phyloP scores from a whole-genome alignment of 495 filamentous ascomycete species.

The Hypoxylon fragiforme region DNA sequence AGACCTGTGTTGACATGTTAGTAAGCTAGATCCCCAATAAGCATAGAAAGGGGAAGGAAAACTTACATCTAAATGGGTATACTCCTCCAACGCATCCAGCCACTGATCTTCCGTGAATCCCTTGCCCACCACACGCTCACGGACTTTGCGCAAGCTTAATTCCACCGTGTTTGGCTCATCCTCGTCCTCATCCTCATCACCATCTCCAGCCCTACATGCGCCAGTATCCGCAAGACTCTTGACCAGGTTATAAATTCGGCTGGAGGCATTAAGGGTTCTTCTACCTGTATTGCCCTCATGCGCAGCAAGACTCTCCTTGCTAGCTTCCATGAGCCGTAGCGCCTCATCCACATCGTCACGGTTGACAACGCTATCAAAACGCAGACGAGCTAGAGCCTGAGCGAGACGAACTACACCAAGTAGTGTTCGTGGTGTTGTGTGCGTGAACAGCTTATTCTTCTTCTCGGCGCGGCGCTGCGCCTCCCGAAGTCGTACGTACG shows the following conservation, averaged over 20 bases:
- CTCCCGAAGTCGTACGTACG: conserved; percentile 89
- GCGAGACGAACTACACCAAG: conserved; percentile 90
- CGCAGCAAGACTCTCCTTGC: conserved; percentile 77
- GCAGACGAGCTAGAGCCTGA: conserved; percentile 91
- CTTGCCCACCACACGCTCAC: conserved; percentile 89
- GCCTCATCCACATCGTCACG: conserved; percentile 96
- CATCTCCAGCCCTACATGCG: conserved; percentile 66
- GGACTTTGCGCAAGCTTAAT: conserved; percentile 80
- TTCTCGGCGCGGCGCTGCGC: conserved; percentile 87
- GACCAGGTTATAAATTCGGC: conserved; percentile 92
- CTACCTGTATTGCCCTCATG: conserved; percentile 59
- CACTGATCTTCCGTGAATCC: conserved; percentile 96
- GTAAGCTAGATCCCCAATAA: conserved; percentile 26
- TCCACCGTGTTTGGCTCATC: conserved; percentile 59
- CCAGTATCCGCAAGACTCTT: conserved; percentile 81
- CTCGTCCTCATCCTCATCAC: conserved; percentile 15
- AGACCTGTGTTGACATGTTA: conserved; percentile 62
- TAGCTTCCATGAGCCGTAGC: conserved; percentile 84
- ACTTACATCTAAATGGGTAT: conserved; percentile 84
- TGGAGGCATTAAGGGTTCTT: conserved; percentile 76
- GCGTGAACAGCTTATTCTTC: conserved; percentile 84
- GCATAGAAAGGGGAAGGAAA: neutral
- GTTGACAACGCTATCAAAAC: conserved; percentile 80
- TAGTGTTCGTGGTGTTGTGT: conserved; percentile 90
- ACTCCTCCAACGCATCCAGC: conserved; percentile 82